Evolutionary conservation across 306 rosid species (phyloP).

Genomic region (Benincasa hispida): DNA sequence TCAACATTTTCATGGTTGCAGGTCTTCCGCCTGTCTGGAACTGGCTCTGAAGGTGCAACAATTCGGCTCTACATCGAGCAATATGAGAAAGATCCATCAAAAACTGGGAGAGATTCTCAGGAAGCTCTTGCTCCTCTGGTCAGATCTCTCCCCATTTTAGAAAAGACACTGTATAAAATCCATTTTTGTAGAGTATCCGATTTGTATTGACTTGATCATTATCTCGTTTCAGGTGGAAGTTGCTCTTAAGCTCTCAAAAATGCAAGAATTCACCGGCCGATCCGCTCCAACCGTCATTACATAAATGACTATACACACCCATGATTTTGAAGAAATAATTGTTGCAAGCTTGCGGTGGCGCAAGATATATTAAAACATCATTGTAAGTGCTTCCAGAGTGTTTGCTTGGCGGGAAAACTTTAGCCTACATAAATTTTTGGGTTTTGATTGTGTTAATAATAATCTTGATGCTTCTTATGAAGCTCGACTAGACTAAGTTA

Average conservation of each 20-base stretch:
- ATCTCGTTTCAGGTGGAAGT: slow-evolving; percentile 58
- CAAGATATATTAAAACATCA: background rate
- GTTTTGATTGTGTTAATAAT: slow-evolving; percentile 18
- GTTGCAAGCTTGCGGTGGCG: background rate
- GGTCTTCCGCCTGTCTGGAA: slow-evolving; percentile 98
- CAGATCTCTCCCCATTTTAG: slow-evolving; percentile 14
- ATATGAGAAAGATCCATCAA: slow-evolving; percentile 86
- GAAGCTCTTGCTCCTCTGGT: slow-evolving; percentile 95
- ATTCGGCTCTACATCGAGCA: slow-evolving; percentile 95
- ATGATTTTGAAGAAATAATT: slow-evolving; percentile 7
- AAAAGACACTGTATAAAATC: background rate
- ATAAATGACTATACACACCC: slow-evolving; percentile 11
- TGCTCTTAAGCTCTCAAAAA: slow-evolving; percentile 91
- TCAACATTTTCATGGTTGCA: slow-evolving; percentile 13
- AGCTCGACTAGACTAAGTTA: background rate
- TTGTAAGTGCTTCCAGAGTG: slow-evolving; percentile 4
- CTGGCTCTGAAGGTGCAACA: slow-evolving; percentile 97
- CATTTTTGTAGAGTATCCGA: background rate
- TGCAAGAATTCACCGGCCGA: slow-evolving; percentile 87
- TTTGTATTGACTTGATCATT: background rate
- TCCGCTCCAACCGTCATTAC: slow-evolving; percentile 92
- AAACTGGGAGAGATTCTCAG: slow-evolving; percentile 68
- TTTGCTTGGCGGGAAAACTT: slow-evolving; percentile 11
- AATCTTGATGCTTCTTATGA: slow-evolving; percentile 17
- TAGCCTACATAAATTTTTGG: slow-evolving; percentile 25